Evolutionary conservation across 164 flowering plant genomes (phyloP).

Genomic region (Tetracentron sinense): DNA sequence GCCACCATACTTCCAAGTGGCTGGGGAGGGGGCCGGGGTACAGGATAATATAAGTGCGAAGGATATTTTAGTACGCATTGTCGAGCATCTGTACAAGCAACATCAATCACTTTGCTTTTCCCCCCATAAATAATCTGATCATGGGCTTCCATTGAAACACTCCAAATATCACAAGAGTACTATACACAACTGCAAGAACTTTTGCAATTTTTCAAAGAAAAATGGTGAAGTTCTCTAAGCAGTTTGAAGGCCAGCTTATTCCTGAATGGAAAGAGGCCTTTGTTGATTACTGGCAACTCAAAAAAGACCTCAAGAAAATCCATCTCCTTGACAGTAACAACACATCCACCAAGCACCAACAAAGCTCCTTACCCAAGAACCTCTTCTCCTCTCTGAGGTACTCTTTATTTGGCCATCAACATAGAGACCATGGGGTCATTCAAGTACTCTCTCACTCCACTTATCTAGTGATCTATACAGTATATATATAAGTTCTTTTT

Average conservation of each 20-base stretch:
- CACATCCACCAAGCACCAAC: slow-evolving; percentile 22
- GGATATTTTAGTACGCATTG: slow-evolving; percentile 72
- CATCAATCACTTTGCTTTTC: slow-evolving; percentile 35
- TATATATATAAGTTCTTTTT: background rate
- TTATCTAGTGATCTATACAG: background rate
- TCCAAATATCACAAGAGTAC: slow-evolving; percentile 17
- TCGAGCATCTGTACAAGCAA: slow-evolving; percentile 35
- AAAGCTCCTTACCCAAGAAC: slow-evolving; percentile 29
- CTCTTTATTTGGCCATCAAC: slow-evolving; percentile 40
- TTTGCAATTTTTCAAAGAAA: slow-evolving; percentile 12
- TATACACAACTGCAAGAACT: slow-evolving; percentile 5
- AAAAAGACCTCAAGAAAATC: slow-evolving; percentile 81
- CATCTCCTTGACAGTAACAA: slow-evolving; percentile 33
- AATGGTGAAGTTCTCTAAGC: slow-evolving; percentile 97
- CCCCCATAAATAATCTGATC: slow-evolving; percentile 47
- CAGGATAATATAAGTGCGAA: slow-evolving; percentile 31
- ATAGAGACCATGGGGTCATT: slow-evolving; percentile 58
- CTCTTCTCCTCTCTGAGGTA: slow-evolving; percentile 44
- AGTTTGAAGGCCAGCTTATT: slow-evolving; percentile 87
- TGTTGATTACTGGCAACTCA: slow-evolving; percentile 86
- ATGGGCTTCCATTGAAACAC: slow-evolving; percentile 30
- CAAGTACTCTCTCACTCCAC: slow-evolving; percentile 44
- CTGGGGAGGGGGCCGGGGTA: no score
- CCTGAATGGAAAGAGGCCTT: slow-evolving; percentile 99
- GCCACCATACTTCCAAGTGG: slow-evolving; percentile 37